Evolutionary conservation across 768 basidiomycete species (phyloP), one percentile per base, ranked within the genome.

Genomic region (Lactifluus echinatus): DNA sequence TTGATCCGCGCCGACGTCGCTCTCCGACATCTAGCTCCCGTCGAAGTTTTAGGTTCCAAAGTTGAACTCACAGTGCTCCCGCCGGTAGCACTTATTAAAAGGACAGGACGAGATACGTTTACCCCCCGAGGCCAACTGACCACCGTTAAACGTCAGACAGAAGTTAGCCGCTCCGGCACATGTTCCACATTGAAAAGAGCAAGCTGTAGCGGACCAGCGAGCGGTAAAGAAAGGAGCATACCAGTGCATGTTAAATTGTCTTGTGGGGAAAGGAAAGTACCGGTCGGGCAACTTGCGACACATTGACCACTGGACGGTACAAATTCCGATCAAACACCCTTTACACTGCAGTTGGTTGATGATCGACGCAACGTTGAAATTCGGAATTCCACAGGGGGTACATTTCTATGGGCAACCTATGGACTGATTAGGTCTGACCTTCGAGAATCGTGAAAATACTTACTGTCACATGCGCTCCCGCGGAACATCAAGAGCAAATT

Each of bases 401-500:
- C 91, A 94, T 68, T 87, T 87, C 2, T 85, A 74, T 8, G 90
- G 90, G 67, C 93, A 93, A 53, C 79, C 89, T 93, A 62, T 31
- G 59, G 52, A 39, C 55, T 39, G 36, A 19, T 58, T 19, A 31
- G 58, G 62, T 29, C 52, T 39, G 26, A 59, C 24, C 47, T n/a
- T n/a, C n/a, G 21, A 21, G 44, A 31, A 36, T 47, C 3, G 5
- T 1, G 40, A 36, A 54, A 26, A 52, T 37, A 76, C 86, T 69
- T 65, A 91, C 90, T 79, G 65, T 93, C 89, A 66, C 92, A 94
- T 64, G 83, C 81, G n/a, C n/a, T n/a, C n/a, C n/a, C n/a, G n/a
- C n/a, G n/a, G n/a, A n/a, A n/a, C n/a, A n/a, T n/a, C n/a, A n/a
- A n/a, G n/a, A n/a, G n/a, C n/a, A n/a, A n/a, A n/a, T n/a, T n/a